Base-by-base conservation (phyloP, 1,284 basidiomycete species). In the Pyrrhoderma noxium region DNA sequence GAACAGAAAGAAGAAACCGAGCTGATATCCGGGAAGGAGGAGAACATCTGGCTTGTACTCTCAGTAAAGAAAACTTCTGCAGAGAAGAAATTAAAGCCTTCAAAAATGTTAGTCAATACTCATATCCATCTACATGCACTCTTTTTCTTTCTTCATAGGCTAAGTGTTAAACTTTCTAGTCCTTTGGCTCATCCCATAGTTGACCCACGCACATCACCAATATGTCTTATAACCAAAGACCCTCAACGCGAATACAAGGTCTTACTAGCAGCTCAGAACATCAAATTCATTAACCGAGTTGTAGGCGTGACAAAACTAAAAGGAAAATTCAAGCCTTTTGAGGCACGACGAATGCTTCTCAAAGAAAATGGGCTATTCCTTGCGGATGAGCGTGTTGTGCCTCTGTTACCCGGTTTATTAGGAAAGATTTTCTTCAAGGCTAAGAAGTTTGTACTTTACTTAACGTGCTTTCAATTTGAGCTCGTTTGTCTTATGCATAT, bases 221-320 rank as follows among this genome's bases (percentile, higher is more conserved):
- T 98, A 46, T 98, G 94, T 65, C 75, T 99, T 49, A 84, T 99
- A 65, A 88, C 87, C 48, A 98, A 98, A 69, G 92, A 96, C 67
- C 95, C 96, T 7, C 95, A 98, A 65, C 72, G 95, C 50, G 79
- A 93, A 65, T 98, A 96, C 77, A 98, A 98, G 69, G 91, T 96
- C 65, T 78, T 96, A 16, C 74, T 99, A 21, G 82, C 82, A 47
- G 68, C 72, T 45, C 73, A 89, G 49, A 77, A 82, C 45, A 83
- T 99, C 72, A 88, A 85, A 58, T 95, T 95, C 58, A 83, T 99
- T 61, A 82, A 80, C 37, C 77, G 94, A 22, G 93, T 99, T n/a
- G 91, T 99, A 35, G 94, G 93, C 18, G 73, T 97, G 48, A 75
- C 76, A 56, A 94, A 94, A 67, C 74, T 94, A 56, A 90, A 88